Base-by-base conservation (phyloP, 306 rosid genomes). In the Sicyos baderoa region DNA sequence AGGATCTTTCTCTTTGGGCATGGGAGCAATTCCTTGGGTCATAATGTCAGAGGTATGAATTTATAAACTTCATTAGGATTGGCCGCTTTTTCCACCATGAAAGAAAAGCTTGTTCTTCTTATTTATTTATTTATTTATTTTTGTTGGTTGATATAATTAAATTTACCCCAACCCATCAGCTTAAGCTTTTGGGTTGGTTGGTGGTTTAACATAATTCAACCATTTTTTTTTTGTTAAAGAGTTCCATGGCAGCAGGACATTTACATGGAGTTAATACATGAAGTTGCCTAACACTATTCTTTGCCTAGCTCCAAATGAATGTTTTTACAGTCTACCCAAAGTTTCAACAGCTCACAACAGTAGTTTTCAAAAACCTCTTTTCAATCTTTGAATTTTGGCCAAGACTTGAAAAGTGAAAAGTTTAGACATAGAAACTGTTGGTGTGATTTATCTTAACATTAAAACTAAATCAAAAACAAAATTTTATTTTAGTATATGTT, bases 11-110 rank as follows among this genome's bases (percentile, higher is more conserved):
- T 86, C 97, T 11, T 70, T 89, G 54, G 90, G 97, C 69, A 92
- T 92, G 83, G 96, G 92, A 77, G 96, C 87, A 76, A 89, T 89
- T 81, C 96, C 96, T 2, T 92, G 97, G 96, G 88, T 89, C 68
- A 84, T 92, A 79, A 89, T 92, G 95, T 92, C 96, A 51, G 95
- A 92, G 95, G 97, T 92, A 53, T 62, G 54, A 50, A 71, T 25
- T 0, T 60, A 68, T 4, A 47, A 71, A 25, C 23, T 54, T 27
- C 18, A 55, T 59, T 59, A 15, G 21, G 45, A 13, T 22, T 55
- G 61, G 2, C 3, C n/a, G n/a, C n/a, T 9, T 18, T 54, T 19
- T 54, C 9, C 58, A 18, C 21, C 14, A 54, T 54, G 58, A 54
- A 3, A 32, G 29, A 1, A 25, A 25, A 25, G 29, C n/a, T n/a